phyloP scores from a whole-genome alignment of 345 rosid species.

The Eucalyptus caleyi region DNA sequence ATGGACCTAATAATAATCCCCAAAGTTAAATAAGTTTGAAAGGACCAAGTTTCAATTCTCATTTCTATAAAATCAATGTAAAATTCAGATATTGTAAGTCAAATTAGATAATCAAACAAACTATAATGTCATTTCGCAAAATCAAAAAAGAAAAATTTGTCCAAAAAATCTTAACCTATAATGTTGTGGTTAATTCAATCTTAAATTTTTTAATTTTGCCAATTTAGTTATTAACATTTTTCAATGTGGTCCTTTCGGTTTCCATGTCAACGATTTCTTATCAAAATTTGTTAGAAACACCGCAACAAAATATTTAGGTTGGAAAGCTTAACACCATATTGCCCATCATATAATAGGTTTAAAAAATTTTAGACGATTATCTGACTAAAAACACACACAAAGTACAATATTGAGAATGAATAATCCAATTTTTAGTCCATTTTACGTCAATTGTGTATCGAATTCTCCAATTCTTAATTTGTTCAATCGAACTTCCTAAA shows the following conservation, averaged over 20 bases:
- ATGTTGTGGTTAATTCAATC: fast-evolving
- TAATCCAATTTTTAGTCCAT: not conserved
- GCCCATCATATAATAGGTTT: fast-evolving
- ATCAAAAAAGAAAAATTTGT: not conserved
- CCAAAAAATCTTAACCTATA: fast-evolving
- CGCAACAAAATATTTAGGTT: not conserved
- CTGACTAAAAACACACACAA: not conserved
- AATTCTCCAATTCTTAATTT: not conserved
- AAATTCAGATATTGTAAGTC: not conserved
- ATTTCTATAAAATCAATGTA: not conserved
- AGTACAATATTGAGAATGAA: not conserved
- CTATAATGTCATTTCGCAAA: not conserved
- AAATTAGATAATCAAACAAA: not conserved
- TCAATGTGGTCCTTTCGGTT: fast-evolving
- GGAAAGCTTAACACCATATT: not conserved
- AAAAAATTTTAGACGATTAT: not conserved
- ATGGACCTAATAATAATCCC: not conserved
- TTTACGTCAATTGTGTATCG: not conserved
- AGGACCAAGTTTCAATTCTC: not conserved
- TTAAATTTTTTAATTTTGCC: fast-evolving
- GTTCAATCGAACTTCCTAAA: not conserved
- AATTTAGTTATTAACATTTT: not conserved
- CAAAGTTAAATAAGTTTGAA: not conserved
- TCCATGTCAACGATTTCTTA: fast-evolving
- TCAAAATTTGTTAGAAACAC: not conserved